Conservation (phyloP, 257 asterid species). For the Schizonepeta tenuifolia region DNA sequence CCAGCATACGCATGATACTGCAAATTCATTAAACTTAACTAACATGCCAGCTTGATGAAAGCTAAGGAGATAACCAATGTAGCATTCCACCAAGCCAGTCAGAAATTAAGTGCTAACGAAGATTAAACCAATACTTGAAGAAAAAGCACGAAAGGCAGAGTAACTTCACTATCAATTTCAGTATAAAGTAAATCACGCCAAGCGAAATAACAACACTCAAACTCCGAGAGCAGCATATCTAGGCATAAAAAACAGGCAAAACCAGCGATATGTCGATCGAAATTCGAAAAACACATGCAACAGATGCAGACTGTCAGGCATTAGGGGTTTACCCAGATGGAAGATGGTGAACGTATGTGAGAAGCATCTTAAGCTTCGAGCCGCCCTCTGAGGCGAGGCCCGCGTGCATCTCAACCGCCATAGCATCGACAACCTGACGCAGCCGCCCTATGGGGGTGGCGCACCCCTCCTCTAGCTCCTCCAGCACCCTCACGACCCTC, state of each 20-base stretch:
- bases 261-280: constrained; percentile 23
- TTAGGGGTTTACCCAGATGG: constrained; percentile 73
- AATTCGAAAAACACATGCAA: constrained; percentile 29
- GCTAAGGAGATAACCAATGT: neutral
- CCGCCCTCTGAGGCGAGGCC: constrained; percentile 96
- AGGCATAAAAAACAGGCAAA: constrained; percentile 12
- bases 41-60: constrained; percentile 7
- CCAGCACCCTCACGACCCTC: constrained; percentile 58
- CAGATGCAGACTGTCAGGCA: constrained; percentile 23
- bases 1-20: neutral
- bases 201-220: neutral
- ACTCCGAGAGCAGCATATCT: neutral
- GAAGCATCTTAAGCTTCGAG: constrained; percentile 88
- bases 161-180: neutral
- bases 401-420: constrained; percentile 98
- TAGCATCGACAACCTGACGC: constrained; percentile 86
- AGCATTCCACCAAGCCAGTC: constrained; percentile 1
- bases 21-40: neutral
- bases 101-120: neutral
- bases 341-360: constrained; percentile 72
- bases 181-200: constrained; percentile 12
- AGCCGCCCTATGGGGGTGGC: constrained; percentile 72
- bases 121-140: constrained; percentile 17
- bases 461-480: constrained; percentile 73
- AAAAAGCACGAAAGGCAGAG: constrained; percentile 4